Evolutionary conservation across 176 grass and related monocot species (phyloP), one percentile per base, ranked within the genome.

Genomic region (Tillandsia fasciculata): DNA sequence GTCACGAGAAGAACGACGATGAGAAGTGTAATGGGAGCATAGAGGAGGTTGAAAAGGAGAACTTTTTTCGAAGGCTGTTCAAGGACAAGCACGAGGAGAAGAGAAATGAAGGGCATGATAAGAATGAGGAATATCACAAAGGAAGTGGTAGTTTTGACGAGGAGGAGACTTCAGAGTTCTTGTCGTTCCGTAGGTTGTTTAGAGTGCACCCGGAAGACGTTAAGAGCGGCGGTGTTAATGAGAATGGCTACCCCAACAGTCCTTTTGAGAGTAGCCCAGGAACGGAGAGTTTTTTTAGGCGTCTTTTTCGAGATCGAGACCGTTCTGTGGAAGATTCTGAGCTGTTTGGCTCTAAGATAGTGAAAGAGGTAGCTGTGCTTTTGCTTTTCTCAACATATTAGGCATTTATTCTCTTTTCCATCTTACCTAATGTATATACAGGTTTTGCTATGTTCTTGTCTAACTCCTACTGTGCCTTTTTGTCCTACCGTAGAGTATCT

Each of bases 181-280:
- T 99, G 61, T 93, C 87, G 15, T 93, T 99, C 77, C 86, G 94
- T 75, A 85, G 85, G 82, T 76, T 99, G 76, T 99, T 99, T 81
- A 85, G 89, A 77, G 87, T 99, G 68, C 94, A 90, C 63, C 94
- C 94, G 2, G 89, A 93, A 76, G 94, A 99, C 26, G 66, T 59
- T 77, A 99, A 86, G 82, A 74, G 64, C 74, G 23, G 67, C 42
- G 80, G 80, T 11, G 68, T 71, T 68, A 61, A 69, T 75, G 89
- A 88, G 74, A 83, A 71, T 56, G 79, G 77, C 74, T 74, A 82
- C 18, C 65, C 84, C 59, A 83, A 76, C 51, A 58, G 80, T 75
- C 49, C 79, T 48, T 79, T 84, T 56, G 94, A 93, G 77, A 88
- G 84, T 69, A 99, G 94, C 76, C 94, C 94, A 65, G 94, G 94